Percentiles rank a stretch among this genome's conserved stretches.
Evolutionary conservation across 441 rosid genomes (phyloP).

Genomic region (Aquilaria agallochum): DNA sequence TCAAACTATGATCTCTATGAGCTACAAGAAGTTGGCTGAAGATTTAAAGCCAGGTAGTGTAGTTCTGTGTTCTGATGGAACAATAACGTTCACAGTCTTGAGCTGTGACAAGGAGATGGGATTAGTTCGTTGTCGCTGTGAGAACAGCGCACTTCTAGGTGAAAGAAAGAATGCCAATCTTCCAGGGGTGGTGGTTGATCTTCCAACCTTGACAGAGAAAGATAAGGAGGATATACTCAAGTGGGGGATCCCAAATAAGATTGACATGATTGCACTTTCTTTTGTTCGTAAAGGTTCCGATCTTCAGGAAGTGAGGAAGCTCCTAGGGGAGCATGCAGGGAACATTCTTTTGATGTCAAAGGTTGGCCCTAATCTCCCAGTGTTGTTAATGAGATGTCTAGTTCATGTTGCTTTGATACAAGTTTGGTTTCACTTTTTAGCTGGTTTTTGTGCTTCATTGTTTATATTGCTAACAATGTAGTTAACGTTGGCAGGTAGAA

Average conservation of each 20-base stretch:
- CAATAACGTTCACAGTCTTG: constrained; percentile 48
- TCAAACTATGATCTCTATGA: constrained; percentile 49
- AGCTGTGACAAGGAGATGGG: constrained; percentile 39
- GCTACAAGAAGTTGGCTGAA: constrained; percentile 55
- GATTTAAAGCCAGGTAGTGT: constrained; percentile 48
- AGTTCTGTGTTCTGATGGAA: constrained; percentile 60
- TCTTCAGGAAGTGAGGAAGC: constrained; percentile 43
- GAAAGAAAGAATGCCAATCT: constrained; percentile 75
- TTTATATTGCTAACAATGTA: neutral
- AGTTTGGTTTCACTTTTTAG: neutral
- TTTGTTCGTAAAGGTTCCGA: constrained; percentile 49
- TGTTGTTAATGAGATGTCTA: neutral
- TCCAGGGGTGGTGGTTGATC: constrained; percentile 66
- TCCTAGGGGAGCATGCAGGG: constrained; percentile 43
- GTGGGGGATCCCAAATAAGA: constrained; percentile 57
- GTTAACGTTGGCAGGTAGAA: constrained; percentile 36
- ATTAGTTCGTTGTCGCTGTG: constrained; percentile 48
- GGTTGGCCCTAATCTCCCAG: constrained; percentile 22
- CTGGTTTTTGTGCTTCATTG: neutral
- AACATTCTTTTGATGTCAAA: constrained; percentile 53
- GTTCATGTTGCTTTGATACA: neutral
- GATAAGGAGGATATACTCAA: constrained; percentile 47
- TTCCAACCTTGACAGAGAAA: constrained; percentile 59
- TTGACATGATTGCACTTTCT: constrained; percentile 45
- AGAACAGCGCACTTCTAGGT: constrained; percentile 59